Evolutionary conservation across 768 basidiomycete genomes (phyloP).

Genomic region (Russula ochroleuca): DNA sequence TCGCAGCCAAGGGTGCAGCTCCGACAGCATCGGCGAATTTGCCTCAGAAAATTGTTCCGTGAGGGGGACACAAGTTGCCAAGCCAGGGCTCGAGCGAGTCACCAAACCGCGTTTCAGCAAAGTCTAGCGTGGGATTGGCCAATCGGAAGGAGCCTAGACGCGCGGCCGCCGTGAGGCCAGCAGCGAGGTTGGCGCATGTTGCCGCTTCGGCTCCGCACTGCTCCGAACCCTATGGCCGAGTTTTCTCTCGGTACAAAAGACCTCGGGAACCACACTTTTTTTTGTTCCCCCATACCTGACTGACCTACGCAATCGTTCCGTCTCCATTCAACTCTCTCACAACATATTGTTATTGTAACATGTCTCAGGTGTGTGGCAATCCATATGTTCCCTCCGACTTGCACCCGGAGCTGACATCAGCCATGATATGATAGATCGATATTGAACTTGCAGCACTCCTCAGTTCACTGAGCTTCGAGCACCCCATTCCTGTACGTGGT

Average conservation of each 20-base stretch:
- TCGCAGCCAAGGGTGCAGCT: background rate
- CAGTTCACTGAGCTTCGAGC: slow-evolving; percentile 17
- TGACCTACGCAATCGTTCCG: background rate
- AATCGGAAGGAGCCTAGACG: background rate
- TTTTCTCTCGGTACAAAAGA: slow-evolving; percentile 13
- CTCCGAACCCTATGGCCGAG: slow-evolving; percentile 3
- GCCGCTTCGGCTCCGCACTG: background rate
- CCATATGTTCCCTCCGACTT: too few species aligned
- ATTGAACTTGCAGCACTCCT: slow-evolving; percentile 24
- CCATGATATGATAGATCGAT: slow-evolving; percentile 8
- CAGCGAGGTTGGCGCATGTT: slow-evolving; percentile 11
- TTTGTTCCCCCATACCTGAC: background rate
- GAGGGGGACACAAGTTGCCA: too few species aligned
- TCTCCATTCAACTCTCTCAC: background rate
- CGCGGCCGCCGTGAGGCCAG: slow-evolving; percentile 10
- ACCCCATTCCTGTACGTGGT: slow-evolving; percentile 5
- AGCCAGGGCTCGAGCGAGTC: too few species aligned
- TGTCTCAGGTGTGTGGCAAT: slow-evolving; percentile 21
- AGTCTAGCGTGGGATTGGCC: background rate
- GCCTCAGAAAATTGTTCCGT: background rate
- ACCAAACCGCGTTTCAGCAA: too few species aligned
- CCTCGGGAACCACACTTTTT: background rate
- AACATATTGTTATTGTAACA: background rate
- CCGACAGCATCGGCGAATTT: background rate
- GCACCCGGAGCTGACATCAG: background rate